Evolutionary conservation across 169 alveolate genomes (phyloP), one percentile per base, ranked within the genome.

Genomic region (Plasmodium knowlesi): DNA sequence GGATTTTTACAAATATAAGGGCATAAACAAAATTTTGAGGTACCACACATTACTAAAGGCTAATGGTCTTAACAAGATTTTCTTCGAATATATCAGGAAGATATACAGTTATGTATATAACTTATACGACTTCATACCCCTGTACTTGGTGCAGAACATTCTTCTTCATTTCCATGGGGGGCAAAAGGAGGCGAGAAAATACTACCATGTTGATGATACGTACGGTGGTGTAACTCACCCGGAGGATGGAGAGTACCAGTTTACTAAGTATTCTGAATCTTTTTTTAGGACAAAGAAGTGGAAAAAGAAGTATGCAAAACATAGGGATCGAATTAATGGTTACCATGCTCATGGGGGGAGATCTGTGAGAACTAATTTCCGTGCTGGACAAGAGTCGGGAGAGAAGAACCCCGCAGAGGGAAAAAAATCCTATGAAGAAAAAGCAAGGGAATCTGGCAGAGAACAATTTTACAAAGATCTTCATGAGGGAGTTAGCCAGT

Each of bases 91-190:
- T 9, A 5, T 86, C 12, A 73, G 93, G 28, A 86, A 54, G 80
- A 19, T 86, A 25, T 86, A 86, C 43, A 86, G 25, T 67, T 86
- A 86, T 86, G 93, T 86, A 5, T 86, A 76, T 30, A 86, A 86
- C 43, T n/a, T 86, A 14, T 50, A 74, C 37, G 93, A 86, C 71
- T 86, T 86, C 22, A 25, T 86, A 30, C 93, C 93, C 8, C 43
- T 86, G 3, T 86, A 76, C 43, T 41, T 74, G 22, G 80, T 86
- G 34, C 93, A 86, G 46, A 86, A 86, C 22, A 53, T 74, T n/a
- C 80, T 86, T 19, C 22, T 86, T 19, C 73, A 86, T 9, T 86
- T 22, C 57, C 70, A 50, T 10, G 32, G n/a, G n/a, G 80, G 54
- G 4, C 80, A 86, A 8, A 53, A 86, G 67, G 25, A 86, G n/a